Conservation (phyloP, 2,329 filamentous ascomycete genomes). For the Penicillium sclerotiorum region DNA sequence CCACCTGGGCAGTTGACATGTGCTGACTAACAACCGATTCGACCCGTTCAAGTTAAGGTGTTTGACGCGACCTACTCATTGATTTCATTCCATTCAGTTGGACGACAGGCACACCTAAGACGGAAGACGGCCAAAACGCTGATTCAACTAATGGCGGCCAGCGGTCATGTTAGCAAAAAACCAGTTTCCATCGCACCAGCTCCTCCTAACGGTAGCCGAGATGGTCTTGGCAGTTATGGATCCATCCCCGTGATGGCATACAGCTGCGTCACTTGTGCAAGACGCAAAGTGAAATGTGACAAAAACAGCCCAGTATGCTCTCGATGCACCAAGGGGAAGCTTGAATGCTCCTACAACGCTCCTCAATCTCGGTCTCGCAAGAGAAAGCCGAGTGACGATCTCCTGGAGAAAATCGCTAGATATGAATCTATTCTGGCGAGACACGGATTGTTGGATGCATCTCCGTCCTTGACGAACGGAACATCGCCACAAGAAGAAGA, state of each 20-base stretch:
- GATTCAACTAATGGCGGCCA: no score
- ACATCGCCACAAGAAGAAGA: not conserved
- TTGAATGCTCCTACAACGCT: conserved; percentile 12
- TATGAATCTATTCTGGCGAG: conserved; percentile 22
- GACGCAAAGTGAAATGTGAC: conserved; percentile 18
- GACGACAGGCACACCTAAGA: no score
- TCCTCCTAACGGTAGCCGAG: not conserved
- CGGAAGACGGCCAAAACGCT: no score
- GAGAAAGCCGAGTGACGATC: conserved; percentile 19
- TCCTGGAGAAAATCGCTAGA: conserved; percentile 23
- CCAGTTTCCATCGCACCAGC: not conserved
- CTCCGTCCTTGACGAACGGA: not conserved
- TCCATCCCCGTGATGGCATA: not conserved
- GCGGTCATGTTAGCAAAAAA: not conserved
- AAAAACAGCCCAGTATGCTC: conserved; percentile 13
- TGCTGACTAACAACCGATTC: no score
- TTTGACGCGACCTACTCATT: no score
- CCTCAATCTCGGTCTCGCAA: conserved; percentile 12
- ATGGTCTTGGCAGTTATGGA: no score
- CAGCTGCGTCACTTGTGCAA: conserved; percentile 14
- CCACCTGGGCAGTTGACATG: no score
- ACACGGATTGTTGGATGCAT: conserved; percentile 8
- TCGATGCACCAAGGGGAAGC: conserved; percentile 13
- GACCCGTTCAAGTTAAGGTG: no score
- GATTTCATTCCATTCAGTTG: no score